These are phyloP conservation scores for Myxozyma nipponensis DNA, from an alignment of 805 yeast genomes.

Conservation along the genomic window DNA sequence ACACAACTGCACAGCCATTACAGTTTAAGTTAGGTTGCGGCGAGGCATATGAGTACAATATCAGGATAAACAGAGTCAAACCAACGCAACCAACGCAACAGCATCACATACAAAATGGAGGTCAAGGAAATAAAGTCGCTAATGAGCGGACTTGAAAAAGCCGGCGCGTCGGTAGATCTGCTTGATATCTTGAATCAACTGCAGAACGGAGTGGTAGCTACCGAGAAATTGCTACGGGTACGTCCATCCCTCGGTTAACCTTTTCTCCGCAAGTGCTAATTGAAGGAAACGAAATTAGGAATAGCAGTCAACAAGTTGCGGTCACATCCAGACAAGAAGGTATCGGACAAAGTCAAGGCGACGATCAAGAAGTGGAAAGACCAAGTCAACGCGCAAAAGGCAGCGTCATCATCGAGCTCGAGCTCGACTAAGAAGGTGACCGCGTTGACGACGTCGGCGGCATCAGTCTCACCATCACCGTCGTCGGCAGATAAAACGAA, in stretches of 20 bases:
- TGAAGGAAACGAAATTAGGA: conserved; percentile 86
- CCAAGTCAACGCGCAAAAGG: conserved; percentile 53
- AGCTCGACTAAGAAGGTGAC: neutral
- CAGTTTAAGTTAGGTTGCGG: no score
- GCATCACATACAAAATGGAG: conserved; percentile 8
- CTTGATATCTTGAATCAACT: conserved; percentile 62
- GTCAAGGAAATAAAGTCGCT: conserved; percentile 60
- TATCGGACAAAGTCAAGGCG: conserved; percentile 67
- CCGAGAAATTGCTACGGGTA: conserved; percentile 73
- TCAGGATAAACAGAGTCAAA: no score
- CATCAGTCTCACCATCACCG: conserved; percentile 1
- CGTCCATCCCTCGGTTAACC: conserved; percentile 18
- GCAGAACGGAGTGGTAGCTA: conserved; percentile 71
- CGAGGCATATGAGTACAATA: no score
- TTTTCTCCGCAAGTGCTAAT: neutral
- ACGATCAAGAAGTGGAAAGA: conserved; percentile 91
- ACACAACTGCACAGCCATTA: no score
- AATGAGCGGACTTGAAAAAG: conserved; percentile 70
- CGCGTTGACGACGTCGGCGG: neutral
- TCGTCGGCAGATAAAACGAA: conserved; percentile 12
- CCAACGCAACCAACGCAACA: no score
- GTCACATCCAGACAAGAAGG: conserved; percentile 56
- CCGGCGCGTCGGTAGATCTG: conserved; percentile 59
- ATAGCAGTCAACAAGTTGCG: conserved; percentile 90
- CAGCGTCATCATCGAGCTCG: conserved; percentile 28